phyloP scores from a whole-genome alignment of 2,329 filamentous ascomycete species.

The Atkinsonella hypoxylon region DNA sequence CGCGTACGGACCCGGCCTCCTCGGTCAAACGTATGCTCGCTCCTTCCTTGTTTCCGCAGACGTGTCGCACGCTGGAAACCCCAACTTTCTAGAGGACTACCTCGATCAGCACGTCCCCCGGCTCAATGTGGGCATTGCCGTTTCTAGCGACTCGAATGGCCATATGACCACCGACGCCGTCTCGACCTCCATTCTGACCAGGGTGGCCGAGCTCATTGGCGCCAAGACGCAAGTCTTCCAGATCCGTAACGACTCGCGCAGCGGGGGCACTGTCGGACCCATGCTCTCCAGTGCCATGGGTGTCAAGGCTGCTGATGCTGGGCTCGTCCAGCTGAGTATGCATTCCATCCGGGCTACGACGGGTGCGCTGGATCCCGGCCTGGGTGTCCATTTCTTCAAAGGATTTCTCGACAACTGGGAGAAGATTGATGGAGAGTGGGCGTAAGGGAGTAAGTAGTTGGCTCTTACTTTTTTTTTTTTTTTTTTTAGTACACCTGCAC shows the following conservation, averaged over 20 bases:
- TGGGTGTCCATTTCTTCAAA: slow-evolving; percentile 81
- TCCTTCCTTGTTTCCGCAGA: slow-evolving; percentile 89
- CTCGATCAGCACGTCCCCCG: slow-evolving; percentile 75
- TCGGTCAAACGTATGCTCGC: slow-evolving; percentile 77
- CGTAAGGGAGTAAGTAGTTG: slow-evolving; percentile 10
- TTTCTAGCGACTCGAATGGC: slow-evolving; percentile 76
- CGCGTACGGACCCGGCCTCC: slow-evolving; percentile 43
- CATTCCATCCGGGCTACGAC: slow-evolving; percentile 85
- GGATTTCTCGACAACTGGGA: slow-evolving; percentile 83
- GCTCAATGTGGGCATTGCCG: slow-evolving; percentile 75
- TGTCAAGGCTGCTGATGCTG: slow-evolving; percentile 73
- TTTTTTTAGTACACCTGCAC: neutral
- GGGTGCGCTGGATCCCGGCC: slow-evolving; percentile 70
- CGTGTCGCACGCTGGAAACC: slow-evolving; percentile 87
- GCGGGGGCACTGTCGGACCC: slow-evolving; percentile 90
- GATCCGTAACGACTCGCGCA: slow-evolving; percentile 83
- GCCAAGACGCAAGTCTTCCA: slow-evolving; percentile 77
- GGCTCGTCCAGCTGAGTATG: slow-evolving; percentile 88
- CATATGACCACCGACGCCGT: slow-evolving; percentile 94
- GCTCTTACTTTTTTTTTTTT: neutral
- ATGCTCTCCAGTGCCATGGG: slow-evolving; percentile 74
- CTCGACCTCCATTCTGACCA: slow-evolving; percentile 66
- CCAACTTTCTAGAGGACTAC: slow-evolving; percentile 80
- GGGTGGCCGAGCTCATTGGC: slow-evolving; percentile 63
- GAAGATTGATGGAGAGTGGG: slow-evolving; percentile 71